These are phyloP conservation scores for Corchorus olitorius DNA, from an alignment of 345 rosid species.

Conservation along the genomic window DNA sequence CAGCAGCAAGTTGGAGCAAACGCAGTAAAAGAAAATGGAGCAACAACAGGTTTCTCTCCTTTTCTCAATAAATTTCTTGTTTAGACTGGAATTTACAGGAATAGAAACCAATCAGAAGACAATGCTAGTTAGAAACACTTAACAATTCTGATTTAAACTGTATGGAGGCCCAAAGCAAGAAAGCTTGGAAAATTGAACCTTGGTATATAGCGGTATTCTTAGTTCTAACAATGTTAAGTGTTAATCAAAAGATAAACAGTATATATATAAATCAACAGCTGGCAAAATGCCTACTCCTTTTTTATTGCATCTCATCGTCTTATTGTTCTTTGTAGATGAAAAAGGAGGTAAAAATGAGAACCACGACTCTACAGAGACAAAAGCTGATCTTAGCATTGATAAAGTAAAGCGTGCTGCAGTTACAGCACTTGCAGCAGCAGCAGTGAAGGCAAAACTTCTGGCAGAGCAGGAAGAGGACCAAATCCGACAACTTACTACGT, in stretches of 20 bases:
- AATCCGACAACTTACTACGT: slow-evolving; percentile 70
- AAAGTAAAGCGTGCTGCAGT: slow-evolving; percentile 76
- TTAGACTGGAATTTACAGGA: not conserved
- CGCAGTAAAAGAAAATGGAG: slow-evolving; percentile 32
- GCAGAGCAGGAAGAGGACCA: slow-evolving; percentile 87
- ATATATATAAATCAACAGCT: not conserved
- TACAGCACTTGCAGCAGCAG: slow-evolving; percentile 90
- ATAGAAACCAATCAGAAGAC: not conserved
- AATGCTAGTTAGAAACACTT: slow-evolving; percentile 8
- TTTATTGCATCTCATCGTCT: slow-evolving; percentile 5
- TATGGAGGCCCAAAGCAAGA: not conserved
- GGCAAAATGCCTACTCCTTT: not conserved
- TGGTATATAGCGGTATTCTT: not conserved
- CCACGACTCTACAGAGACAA: slow-evolving; percentile 39
- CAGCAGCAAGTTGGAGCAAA: slow-evolving; percentile 21
- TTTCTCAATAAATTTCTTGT: slow-evolving; percentile 9
- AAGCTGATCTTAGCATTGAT: slow-evolving; percentile 51
- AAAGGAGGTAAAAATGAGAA: slow-evolving; percentile 45
- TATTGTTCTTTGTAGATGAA: slow-evolving; percentile 35
- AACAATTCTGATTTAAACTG: not conserved
- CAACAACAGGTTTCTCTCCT: slow-evolving; percentile 39
- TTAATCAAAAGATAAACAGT: not conserved
- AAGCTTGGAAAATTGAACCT: not conserved
- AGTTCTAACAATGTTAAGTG: not conserved
- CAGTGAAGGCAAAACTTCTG: slow-evolving; percentile 88